Base-by-base conservation (phyloP, 148 eudicot species). In the Cornus suecica region DNA sequence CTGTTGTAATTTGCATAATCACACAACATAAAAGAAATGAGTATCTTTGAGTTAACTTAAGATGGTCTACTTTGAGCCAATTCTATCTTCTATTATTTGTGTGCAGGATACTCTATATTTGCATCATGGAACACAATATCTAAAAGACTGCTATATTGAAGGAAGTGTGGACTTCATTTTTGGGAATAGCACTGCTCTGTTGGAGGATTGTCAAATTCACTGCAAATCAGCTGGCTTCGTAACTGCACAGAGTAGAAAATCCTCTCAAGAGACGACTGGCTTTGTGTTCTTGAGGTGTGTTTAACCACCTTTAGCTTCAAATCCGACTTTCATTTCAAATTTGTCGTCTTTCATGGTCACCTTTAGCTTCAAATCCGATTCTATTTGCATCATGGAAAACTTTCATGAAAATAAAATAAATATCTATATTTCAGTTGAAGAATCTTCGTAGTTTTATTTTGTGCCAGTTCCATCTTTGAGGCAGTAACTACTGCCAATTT, bases 101-200 rank as follows among this genome's bases (percentile, higher is more conserved):
- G 9, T 73, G 73, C 87, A 95, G 99, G 97, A 91, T 83, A 95
- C 99, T 16, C 81, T 95, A 60, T 95, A 95, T 86, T 81, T 95
- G 87, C 99, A 92, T 83, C 68, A 91, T 71, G 99, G 99, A 77
- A 91, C 83, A 78, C 99, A 92, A 76, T 95, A 95, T 87, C 75
- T 95, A 70, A 83, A 84, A 76, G 99, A 95, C 69, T 95, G 99
- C 83, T 95, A 95, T 70, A 84, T 95, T 65, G 99, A 95, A 84
- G 97, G 99, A 78, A 95, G 97, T 37, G 99, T 95, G 34, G 99
- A 95, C 80, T 95, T 95, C 80, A 89, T 95, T 72, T 95, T 95
- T 66, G 99, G 99, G 31, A 95, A 95, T 75, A 95, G 99, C 85
- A 95, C 99, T 64, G 94, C 99, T 61, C 83, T 95, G 52, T 74